phyloP scores from a whole-genome alignment of 805 yeast species.

The Lachancea meyersii region DNA sequence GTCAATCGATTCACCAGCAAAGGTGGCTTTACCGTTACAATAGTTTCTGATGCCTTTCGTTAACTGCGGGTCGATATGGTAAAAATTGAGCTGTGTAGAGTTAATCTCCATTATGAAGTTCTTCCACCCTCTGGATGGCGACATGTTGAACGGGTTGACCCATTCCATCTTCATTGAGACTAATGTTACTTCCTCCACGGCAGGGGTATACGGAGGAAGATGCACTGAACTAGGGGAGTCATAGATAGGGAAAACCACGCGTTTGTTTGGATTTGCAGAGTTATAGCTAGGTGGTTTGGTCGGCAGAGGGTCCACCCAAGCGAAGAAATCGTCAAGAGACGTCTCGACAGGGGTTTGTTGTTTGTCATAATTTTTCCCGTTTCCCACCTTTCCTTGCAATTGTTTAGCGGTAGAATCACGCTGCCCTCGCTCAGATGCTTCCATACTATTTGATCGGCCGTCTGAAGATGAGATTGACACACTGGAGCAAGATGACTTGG shows the following conservation, averaged over 20 bases:
- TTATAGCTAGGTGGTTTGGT: conserved; percentile 30
- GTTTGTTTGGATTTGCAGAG: conserved; percentile 23
- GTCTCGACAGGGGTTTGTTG: background rate
- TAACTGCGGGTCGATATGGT: conserved; percentile 37
- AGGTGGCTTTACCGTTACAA: conserved; percentile 19
- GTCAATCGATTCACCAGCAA: conserved; percentile 14
- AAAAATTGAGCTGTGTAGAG: conserved; percentile 79
- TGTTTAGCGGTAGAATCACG: background rate
- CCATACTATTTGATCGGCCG: background rate
- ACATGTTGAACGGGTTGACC: conserved; percentile 67
- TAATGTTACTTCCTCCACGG: conserved; percentile 53
- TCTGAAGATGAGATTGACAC: conserved; percentile 5
- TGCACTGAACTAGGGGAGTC: conserved; percentile 33
- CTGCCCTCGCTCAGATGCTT: conserved; percentile 1
- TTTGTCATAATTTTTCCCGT: background rate
- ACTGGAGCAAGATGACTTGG: conserved; percentile 5
- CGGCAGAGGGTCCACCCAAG: conserved; percentile 37
- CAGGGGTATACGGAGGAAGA: conserved; percentile 62
- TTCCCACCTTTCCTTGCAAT: background rate
- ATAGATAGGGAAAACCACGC: conserved; percentile 32
- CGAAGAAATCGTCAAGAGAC: conserved; percentile 19
- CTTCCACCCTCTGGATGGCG: conserved; percentile 67
- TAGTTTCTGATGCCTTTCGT: conserved; percentile 29
- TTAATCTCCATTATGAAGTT: conserved; percentile 64
- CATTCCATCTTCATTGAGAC: conserved; percentile 67